phyloP scores from a whole-genome alignment of 441 rosid species.

The Eutrema salsugineum region DNA sequence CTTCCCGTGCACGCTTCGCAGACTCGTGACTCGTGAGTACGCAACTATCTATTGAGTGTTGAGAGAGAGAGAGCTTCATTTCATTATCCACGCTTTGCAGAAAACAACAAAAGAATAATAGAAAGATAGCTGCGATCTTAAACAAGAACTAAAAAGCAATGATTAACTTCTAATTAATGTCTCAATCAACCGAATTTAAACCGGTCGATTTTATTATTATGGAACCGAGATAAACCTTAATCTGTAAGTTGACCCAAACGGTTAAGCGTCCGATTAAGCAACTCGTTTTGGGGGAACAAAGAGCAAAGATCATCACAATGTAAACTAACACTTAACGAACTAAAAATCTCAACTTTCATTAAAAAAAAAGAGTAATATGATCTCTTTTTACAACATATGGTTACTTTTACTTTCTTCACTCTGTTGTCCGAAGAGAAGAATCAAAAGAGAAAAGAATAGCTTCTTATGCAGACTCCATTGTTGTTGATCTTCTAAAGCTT shows the following conservation, averaged over 20 bases:
- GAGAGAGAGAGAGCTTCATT: neutral
- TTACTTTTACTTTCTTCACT: neutral
- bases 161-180: neutral
- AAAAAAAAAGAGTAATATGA: neutral
- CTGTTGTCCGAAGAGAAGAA: neutral
- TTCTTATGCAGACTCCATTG: conserved; percentile 1
- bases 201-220: neutral
- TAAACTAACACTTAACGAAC: neutral
- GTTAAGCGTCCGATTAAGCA: neutral
- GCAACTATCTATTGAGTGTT: neutral
- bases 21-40: neutral
- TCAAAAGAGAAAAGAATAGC: conserved; percentile 4
- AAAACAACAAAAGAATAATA: neutral
- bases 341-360: neutral
- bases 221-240: neutral
- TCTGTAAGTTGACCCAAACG: neutral
- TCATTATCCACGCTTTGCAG: neutral
- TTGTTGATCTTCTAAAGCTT: conserved; percentile 41
- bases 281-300: neutral
- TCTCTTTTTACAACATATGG: neutral
- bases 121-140: neutral
- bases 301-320: neutral
- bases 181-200: neutral
- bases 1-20: conserved; percentile 23
- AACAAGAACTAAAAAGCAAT: neutral